Evolutionary conservation across 2,329 filamentous ascomycete species (phyloP).

Genomic region (Fonsecaea nubica): DNA sequence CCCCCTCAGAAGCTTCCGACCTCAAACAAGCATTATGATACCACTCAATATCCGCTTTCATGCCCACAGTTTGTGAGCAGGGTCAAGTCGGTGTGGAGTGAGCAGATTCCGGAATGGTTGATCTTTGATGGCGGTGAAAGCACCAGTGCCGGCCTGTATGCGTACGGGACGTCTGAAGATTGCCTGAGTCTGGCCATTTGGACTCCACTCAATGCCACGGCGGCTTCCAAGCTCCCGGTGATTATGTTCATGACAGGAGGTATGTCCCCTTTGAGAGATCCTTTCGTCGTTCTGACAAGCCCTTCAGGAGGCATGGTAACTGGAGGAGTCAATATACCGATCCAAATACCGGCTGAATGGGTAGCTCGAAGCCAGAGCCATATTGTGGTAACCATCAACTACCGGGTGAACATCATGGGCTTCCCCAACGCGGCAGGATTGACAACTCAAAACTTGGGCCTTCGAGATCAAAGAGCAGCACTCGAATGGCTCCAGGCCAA

Average conservation of each 20-base stretch:
- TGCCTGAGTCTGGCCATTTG: constrained; percentile 54
- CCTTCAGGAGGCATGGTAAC: constrained; percentile 31
- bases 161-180: constrained; percentile 47
- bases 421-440: constrained; percentile 44
- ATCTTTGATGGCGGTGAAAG: constrained; percentile 34
- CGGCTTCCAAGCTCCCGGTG: constrained; percentile 35
- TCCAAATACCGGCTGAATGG: constrained; percentile 50
- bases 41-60: constrained; percentile 12
- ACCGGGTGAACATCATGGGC: constrained; percentile 51
- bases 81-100: constrained; percentile 15
- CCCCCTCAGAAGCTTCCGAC: constrained; percentile 33
- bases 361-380: constrained; percentile 49
- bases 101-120: constrained; percentile 16
- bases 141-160: constrained; percentile 35
- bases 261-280: background rate
- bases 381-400: constrained; percentile 51
- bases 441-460: constrained; percentile 54
- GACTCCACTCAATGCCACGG: constrained; percentile 45
- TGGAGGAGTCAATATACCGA: constrained; percentile 49
- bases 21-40: constrained; percentile 10
- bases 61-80: constrained; percentile 18
- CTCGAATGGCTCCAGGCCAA: constrained; percentile 61
- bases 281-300: background rate
- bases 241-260: constrained; percentile 41
- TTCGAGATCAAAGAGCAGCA: constrained; percentile 58